Evolutionary conservation across 352 stramenopile genomes (phyloP), one percentile per base, ranked within the genome.

Genomic region (Peronospora farinosa): DNA sequence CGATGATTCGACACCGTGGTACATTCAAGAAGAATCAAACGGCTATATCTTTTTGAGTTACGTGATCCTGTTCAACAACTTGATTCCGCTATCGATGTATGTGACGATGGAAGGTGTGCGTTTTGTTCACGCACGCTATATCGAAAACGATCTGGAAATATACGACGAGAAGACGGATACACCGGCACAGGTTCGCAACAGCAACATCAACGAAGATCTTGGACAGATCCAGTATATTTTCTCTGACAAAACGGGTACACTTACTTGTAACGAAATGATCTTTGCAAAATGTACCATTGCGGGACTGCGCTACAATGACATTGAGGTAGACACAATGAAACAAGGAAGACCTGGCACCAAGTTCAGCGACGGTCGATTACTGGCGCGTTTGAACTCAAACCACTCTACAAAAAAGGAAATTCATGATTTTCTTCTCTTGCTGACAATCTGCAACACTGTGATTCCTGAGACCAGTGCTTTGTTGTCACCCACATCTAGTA

Each of bases 281-380:
- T 94, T 94, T 56, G 79, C 90, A 30, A 96, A 96, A 64, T 97
- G 92, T 58, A 92, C 86, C 1, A 91, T 98, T 38, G 88, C 60
- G 16, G 92, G 92, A 5, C 50, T 89, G 37, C 80, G 84, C 21
- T 98, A 97, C 67, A 96, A 95, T 47, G 81, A 95, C 56, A 66
- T 91, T n/a, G 73, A 89, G 16, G 63, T 76, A 25, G 72, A 90
- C 30, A 44, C 51, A 13, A 59, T 57, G 7, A 72, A 72, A 19
- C 54, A 67, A 0, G 17, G 52, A 3, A 73, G 73, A 27, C 72
- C 77, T 17, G 84, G 84, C 16, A 93, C 82, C 4, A 65, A 77
- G 7, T 93, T 95, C 49, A 91, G 91, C 41, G 84, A 95, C 38
- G 54, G 62, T 4, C 72, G 82, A 21, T 54, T 95, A 39, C 59